Conservation (phyloP, 2,329 filamentous ascomycete genomes). For the Claviceps sp. region DNA sequence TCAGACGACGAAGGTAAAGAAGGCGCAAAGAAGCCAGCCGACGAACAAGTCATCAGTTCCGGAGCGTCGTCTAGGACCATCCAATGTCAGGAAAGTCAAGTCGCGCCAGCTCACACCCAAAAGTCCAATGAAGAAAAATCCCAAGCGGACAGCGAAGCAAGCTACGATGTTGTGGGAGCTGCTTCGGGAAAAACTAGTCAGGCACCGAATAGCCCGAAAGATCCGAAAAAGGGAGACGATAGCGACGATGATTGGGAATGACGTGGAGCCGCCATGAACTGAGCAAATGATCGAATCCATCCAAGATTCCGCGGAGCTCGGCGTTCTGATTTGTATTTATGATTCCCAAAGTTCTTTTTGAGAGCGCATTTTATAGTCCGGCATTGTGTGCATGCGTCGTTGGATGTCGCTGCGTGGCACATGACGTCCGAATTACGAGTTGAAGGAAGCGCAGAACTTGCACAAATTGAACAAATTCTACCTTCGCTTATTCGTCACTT, state of each 20-base stretch:
- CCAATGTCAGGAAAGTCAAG: conserved; percentile 34
- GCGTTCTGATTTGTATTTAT: conserved; percentile 19
- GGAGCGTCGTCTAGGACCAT: conserved; percentile 47
- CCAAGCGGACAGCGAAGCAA: conserved; percentile 84
- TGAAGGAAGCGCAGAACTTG: not conserved
- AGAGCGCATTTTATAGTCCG: conserved; percentile 1
- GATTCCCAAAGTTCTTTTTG: conserved; percentile 4
- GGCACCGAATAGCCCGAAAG: conserved; percentile 55
- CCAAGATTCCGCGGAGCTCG: conserved; percentile 9
- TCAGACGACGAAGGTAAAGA: conserved; percentile 36
- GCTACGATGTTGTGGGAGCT: conserved; percentile 83
- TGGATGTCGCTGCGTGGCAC: conserved; percentile 13
- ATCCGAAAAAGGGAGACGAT: conserved; percentile 34
- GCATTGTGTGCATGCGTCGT: conserved; percentile 11
- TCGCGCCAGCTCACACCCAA: conserved; percentile 52
- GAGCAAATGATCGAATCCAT: not conserved
- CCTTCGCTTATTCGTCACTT: conserved; percentile 56
- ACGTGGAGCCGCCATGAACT: not conserved
- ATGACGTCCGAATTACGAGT: not conserved
- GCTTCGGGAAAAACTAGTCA: conserved; percentile 65
- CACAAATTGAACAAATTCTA: conserved; percentile 18
- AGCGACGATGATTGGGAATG: conserved; percentile 16
- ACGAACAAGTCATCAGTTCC: conserved; percentile 29
- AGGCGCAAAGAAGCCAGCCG: conserved; percentile 12
- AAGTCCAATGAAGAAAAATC: conserved; percentile 81